A percentile compares a stretch with the other conserved stretches of the same genome.
Evolutionary conservation across 495 filamentous ascomycete genomes (phyloP).

Genomic region (Trichoderma orchidacearum): DNA sequence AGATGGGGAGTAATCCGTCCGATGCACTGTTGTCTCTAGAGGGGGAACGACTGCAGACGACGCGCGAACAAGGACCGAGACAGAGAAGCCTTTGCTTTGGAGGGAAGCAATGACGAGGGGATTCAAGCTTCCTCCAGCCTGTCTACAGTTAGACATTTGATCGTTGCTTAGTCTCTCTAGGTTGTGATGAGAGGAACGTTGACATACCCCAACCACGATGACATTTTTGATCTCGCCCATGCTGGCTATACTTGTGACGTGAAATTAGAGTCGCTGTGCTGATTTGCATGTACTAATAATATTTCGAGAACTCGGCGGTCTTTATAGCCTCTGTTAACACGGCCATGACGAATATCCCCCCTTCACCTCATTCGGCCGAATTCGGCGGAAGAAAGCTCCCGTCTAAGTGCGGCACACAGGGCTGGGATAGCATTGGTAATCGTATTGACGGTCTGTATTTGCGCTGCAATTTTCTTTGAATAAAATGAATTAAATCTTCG

Average conservation of each 20-base stretch:
- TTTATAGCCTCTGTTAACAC: too few relatives aligned
- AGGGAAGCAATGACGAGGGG: background rate
- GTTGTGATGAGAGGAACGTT: background rate
- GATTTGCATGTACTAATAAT: too few relatives aligned
- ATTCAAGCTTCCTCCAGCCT: background rate
- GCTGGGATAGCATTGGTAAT: background rate
- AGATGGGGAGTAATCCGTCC: background rate
- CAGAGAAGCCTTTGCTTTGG: background rate
- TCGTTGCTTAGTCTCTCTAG: background rate
- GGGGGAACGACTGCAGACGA: background rate
- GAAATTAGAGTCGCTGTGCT: background rate
- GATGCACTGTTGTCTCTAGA: background rate
- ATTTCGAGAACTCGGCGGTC: too few relatives aligned
- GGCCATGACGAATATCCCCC: too few relatives aligned
- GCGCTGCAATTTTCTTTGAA: background rate
- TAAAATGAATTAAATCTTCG: background rate
- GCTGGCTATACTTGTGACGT: background rate
- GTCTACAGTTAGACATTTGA: background rate
- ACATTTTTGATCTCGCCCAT: background rate
- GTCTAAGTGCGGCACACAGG: background rate
- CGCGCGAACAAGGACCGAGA: background rate
- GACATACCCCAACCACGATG: background rate
- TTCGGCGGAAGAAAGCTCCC: background rate
- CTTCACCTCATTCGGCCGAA: background rate
- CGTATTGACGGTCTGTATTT: background rate